Evolutionary conservation across 148 eudicot species (phyloP).

Genomic region (Cornus controversa): DNA sequence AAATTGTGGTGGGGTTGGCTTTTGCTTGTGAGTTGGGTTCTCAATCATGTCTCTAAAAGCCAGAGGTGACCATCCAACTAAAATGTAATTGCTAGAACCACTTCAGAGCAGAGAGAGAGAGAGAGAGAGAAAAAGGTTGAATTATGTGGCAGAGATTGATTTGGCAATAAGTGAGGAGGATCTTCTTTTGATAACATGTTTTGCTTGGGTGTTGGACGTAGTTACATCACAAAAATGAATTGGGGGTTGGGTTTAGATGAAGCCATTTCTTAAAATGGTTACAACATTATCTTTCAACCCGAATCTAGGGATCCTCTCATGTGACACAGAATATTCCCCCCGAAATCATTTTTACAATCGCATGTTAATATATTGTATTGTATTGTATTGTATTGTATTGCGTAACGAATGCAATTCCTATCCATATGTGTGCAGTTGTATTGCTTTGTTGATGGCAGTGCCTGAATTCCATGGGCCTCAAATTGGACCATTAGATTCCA

Average conservation of each 20-base stretch:
- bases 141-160: neutral
- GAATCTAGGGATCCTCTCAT: too few species aligned
- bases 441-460: too few species aligned
- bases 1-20: neutral
- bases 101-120: too few species aligned
- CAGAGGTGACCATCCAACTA: slow-evolving; percentile 13
- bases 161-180: slow-evolving; percentile 1
- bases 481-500: neutral
- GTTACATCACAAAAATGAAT: neutral
- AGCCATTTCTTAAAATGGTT: too few species aligned
- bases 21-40: slow-evolving; percentile 1
- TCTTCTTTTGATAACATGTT: neutral
- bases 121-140: neutral
- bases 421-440: too few species aligned
- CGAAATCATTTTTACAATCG: too few species aligned
- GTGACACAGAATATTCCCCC: too few species aligned
- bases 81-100: slow-evolving; percentile 15
- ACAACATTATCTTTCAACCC: too few species aligned
- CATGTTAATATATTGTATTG: too few species aligned
- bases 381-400: too few species aligned
- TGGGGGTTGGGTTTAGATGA: neutral
- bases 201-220: neutral
- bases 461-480: neutral
- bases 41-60: neutral
- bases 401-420: too few species aligned